Percentiles rank a stretch among this genome's conserved stretches.
Conservation (phyloP, 371 early-diverging fungal genomes). For the Conidiobolus incongruus region DNA sequence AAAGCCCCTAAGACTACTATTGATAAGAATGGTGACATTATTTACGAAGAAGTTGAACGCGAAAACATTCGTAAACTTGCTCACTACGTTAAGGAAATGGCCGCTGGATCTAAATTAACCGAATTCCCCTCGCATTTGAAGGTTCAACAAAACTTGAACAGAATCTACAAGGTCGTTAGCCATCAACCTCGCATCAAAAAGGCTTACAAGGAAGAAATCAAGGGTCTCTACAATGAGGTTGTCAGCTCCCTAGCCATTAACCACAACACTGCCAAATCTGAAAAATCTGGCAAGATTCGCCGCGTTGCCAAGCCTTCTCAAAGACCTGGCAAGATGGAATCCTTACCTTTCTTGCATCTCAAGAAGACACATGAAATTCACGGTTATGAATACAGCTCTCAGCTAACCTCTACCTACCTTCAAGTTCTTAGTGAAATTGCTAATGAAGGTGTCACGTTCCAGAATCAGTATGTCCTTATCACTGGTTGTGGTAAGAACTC, state of each 20-base stretch:
- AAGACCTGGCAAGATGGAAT: slow-evolving; percentile 24
- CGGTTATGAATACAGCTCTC: slow-evolving; percentile 45
- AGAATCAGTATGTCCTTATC: slow-evolving; percentile 56
- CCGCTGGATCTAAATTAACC: slow-evolving; percentile 40
- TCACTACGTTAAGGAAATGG: slow-evolving; percentile 45
- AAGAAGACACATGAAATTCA: slow-evolving; percentile 32
- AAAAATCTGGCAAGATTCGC: slow-evolving; percentile 18
- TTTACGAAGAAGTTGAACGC: slow-evolving; percentile 58
- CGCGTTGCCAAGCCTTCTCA: slow-evolving; percentile 16
- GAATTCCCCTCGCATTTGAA: slow-evolving; percentile 44
- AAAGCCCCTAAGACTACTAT: slow-evolving; percentile 62
- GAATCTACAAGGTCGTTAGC: slow-evolving; percentile 57
- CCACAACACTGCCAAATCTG: slow-evolving; percentile 31
- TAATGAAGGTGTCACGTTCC: slow-evolving; percentile 55
- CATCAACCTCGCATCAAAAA: slow-evolving; percentile 49
- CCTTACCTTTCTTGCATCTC: slow-evolving; percentile 58
- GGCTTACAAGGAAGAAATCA: slow-evolving; percentile 39
- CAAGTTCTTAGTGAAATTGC: slow-evolving; percentile 48
- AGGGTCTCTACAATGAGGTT: slow-evolving; percentile 45
- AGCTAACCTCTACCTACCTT: slow-evolving; percentile 42
- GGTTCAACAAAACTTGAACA: slow-evolving; percentile 51
- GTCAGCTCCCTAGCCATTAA: slow-evolving; percentile 52
- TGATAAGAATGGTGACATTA: slow-evolving; percentile 55
- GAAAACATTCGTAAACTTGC: slow-evolving; percentile 36
- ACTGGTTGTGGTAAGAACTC: slow-evolving; percentile 87